Percentiles rank a stretch among this genome's conserved stretches.
Evolutionary conservation across 75 land plant genomes (phyloP).

Genomic region (Chamaecyparis obtusa): DNA sequence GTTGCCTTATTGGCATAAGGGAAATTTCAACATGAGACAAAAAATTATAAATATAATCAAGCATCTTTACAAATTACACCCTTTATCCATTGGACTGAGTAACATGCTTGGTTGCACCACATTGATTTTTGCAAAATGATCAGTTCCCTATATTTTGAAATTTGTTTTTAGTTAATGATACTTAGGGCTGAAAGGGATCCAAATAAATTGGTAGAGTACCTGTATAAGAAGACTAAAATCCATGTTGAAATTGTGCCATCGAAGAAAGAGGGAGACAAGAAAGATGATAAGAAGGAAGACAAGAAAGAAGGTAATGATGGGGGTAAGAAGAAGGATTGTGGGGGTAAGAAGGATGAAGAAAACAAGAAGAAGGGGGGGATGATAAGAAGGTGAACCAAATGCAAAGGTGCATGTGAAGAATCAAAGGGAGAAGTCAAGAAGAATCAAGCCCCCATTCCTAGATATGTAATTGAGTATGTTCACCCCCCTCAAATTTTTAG

Average conservation of each 20-base stretch:
- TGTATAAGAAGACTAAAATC: slow-evolving; percentile 51
- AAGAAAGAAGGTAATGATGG: slow-evolving; percentile 21
- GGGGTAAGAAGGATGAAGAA: slow-evolving; percentile 27
- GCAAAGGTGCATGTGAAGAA: neutral
- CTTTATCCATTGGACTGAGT: too few relatives aligned
- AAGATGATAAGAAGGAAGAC: too few relatives aligned
- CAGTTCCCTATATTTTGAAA: too few relatives aligned
- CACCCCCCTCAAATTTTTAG: slow-evolving; percentile 33
- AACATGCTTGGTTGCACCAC: too few relatives aligned
- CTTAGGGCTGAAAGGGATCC: too few relatives aligned
- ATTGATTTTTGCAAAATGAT: too few relatives aligned
- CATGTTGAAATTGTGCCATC: slow-evolving; percentile 50
- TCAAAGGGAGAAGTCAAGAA: slow-evolving; percentile 10
- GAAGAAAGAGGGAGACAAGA: slow-evolving; percentile 22
- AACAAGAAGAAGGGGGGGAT: slow-evolving; percentile 4
- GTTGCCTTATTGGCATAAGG: too few relatives aligned
- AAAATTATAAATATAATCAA: too few relatives aligned
- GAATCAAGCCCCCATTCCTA: slow-evolving; percentile 11
- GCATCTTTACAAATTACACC: too few relatives aligned
- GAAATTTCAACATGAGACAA: too few relatives aligned
- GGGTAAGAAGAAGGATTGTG: slow-evolving; percentile 24
- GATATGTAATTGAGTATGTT: slow-evolving; percentile 15
- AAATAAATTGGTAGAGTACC: slow-evolving; percentile 42
- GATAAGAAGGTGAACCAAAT: slow-evolving; percentile 13
- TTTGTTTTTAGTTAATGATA: too few relatives aligned